phyloP scores from a whole-genome alignment of 1,139 yeast genomes.

The Taphrina betulina region DNA sequence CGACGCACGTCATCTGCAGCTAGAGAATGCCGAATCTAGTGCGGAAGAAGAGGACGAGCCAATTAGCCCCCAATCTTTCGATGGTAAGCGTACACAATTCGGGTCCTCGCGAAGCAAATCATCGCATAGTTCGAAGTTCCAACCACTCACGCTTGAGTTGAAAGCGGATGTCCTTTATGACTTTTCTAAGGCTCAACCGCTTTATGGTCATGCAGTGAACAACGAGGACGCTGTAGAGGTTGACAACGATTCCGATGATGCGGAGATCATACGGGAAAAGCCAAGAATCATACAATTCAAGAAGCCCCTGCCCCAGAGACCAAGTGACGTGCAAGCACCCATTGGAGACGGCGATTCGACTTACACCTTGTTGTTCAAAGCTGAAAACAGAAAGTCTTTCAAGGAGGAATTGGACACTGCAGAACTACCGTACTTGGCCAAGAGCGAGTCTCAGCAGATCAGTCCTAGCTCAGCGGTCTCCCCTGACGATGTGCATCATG shows the following conservation, averaged over 20 bases:
- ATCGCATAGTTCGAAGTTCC: neutral
- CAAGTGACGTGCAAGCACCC: neutral
- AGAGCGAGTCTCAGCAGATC: too few relatives aligned
- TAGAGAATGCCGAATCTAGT: conserved; percentile 5
- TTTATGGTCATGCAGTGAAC: neutral
- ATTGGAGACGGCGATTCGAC: neutral
- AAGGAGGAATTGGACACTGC: conserved; percentile 31
- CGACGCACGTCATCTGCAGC: conserved; percentile 23
- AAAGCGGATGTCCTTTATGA: neutral
- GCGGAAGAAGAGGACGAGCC: conserved; percentile 1
- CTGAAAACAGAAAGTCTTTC: neutral
- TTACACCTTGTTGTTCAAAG: neutral
- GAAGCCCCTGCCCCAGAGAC: conserved; percentile 19
- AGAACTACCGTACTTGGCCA: conserved; percentile 45
- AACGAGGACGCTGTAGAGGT: neutral
- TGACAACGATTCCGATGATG: conserved; percentile 8
- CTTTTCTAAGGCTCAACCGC: neutral
- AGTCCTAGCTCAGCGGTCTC: neutral
- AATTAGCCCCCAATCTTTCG: neutral
- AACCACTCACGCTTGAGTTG: neutral
- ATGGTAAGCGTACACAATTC: neutral
- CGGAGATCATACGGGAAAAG: conserved; percentile 22
- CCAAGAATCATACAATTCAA: conserved; percentile 30
- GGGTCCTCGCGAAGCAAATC: conserved; percentile 6
- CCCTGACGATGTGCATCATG: too few relatives aligned